Conservation (phyloP, 768 basidiomycete genomes). For the Rhizopogon rudus region DNA sequence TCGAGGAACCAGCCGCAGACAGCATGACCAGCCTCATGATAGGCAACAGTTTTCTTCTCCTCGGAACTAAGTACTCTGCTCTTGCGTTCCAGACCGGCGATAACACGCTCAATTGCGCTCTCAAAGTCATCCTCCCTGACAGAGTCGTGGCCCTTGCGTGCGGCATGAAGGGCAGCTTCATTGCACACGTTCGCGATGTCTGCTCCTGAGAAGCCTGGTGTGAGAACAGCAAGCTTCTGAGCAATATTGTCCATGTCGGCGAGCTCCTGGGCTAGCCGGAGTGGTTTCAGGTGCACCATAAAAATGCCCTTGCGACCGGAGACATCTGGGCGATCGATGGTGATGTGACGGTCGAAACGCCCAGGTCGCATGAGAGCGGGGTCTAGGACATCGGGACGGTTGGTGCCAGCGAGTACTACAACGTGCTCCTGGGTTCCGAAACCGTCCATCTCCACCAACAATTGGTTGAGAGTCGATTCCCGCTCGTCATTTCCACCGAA, state of each 20-base stretch:
- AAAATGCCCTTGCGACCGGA: slow-evolving; percentile 93
- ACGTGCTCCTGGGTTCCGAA: slow-evolving; percentile 97
- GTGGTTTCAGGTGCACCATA: slow-evolving; percentile 83
- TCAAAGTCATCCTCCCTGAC: slow-evolving; percentile 89
- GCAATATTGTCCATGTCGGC: slow-evolving; percentile 55
- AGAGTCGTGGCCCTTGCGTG: slow-evolving; percentile 72
- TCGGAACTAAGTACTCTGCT: slow-evolving; percentile 87
- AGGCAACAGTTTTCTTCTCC: slow-evolving; percentile 98
- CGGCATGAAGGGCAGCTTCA: slow-evolving; percentile 94
- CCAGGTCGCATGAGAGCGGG: slow-evolving; percentile 94
- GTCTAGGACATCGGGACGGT: slow-evolving; percentile 95
- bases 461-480: slow-evolving; percentile 95
- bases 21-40: slow-evolving; percentile 98
- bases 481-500: slow-evolving; percentile 97
- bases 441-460: slow-evolving; percentile 99
- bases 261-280: slow-evolving; percentile 59
- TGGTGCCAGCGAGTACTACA: slow-evolving; percentile 95
- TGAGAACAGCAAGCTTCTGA: slow-evolving; percentile 92
- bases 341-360: slow-evolving; percentile 94
- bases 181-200: slow-evolving; percentile 99
- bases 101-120: slow-evolving; percentile 95
- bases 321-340: slow-evolving; percentile 93
- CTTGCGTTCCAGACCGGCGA: slow-evolving; percentile 96
- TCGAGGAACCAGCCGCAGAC: slow-evolving; percentile 98
- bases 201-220: slow-evolving; percentile 97